phyloP scores from a whole-genome alignment of 2,329 filamentous ascomycete genomes.

The Exserohilum rostratum region DNA sequence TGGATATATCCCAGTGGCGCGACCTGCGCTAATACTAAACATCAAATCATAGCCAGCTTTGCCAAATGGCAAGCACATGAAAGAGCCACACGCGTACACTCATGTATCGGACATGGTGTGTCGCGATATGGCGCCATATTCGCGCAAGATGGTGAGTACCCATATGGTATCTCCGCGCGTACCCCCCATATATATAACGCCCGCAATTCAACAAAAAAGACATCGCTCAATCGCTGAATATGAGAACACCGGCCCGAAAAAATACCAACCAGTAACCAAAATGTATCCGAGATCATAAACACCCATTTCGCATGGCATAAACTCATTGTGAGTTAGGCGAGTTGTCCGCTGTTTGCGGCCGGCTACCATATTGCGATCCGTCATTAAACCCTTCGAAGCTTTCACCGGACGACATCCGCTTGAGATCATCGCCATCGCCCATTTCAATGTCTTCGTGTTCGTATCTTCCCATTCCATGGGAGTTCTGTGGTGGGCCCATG shows the following conservation, averaged over 20 bases:
- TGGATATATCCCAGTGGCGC: neutral
- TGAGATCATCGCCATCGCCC: constrained; percentile 31
- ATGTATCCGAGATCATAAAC: neutral
- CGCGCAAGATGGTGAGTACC: constrained; percentile 11
- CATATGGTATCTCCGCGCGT: neutral
- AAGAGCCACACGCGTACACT: neutral
- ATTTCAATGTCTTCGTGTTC: constrained; percentile 37
- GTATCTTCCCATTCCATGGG: constrained; percentile 11
- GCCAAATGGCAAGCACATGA: constrained; percentile 5
- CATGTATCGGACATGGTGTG: constrained; percentile 4
- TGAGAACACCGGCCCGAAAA: neutral
- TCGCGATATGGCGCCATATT: constrained; percentile 29
- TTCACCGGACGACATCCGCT: constrained; percentile 28
- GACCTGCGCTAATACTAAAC: constrained; percentile 8
- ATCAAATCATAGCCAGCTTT: constrained; percentile 1
- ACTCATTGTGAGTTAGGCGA: constrained; percentile 29
- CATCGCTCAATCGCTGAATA: constrained; percentile 11
- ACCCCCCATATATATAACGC: constrained; percentile 9
- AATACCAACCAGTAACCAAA: neutral
- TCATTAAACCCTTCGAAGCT: constrained; percentile 44
- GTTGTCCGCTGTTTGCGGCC: constrained; percentile 27
- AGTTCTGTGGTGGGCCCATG: constrained; percentile 29
- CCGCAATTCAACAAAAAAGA: constrained; percentile 13
- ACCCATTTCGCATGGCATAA: neutral
- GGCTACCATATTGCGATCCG: constrained; percentile 32